These are phyloP conservation scores for Omphalotus guepiniiformis DNA, from an alignment of 768 basidiomycete genomes.

Conservation along the genomic window DNA sequence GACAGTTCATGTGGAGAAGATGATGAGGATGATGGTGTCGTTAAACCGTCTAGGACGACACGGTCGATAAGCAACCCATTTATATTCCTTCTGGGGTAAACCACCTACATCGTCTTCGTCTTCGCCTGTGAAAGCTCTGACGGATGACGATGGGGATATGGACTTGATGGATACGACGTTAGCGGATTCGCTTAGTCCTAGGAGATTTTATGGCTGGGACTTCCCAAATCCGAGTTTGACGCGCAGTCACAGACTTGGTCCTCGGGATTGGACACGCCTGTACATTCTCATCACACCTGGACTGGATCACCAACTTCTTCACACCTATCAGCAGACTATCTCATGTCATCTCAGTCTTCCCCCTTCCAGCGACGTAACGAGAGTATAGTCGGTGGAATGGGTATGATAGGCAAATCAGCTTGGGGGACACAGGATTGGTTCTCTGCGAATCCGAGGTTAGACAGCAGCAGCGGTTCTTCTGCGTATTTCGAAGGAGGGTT, in stretches of 20 bases:
- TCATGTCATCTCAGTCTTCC: constrained; percentile 45
- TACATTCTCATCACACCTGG: constrained; percentile 47
- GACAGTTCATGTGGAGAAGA: constrained; percentile 58
- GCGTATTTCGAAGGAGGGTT: constrained; percentile 34
- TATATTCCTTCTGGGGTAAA: constrained; percentile 6
- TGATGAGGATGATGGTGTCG: constrained; percentile 31
- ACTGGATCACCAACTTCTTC: constrained; percentile 65
- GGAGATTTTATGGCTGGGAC: constrained; percentile 43
- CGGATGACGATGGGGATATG: constrained; percentile 40
- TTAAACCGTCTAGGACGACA: background rate
- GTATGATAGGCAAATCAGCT: constrained; percentile 79
- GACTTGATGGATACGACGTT: constrained; percentile 31
- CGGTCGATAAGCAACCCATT: background rate
- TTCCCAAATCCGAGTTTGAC: constrained; percentile 49
- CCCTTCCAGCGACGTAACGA: constrained; percentile 44
- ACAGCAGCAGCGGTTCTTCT: constrained; percentile 44
- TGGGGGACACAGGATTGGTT: constrained; percentile 86
- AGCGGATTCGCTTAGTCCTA: constrained; percentile 30
- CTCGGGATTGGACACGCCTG: constrained; percentile 59
- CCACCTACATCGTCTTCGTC: background rate
- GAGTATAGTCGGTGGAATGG: constrained; percentile 26
- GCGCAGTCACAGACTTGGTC: constrained; percentile 51
- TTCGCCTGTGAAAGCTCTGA: constrained; percentile 22
- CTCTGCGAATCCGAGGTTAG: constrained; percentile 77
- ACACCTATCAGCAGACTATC: constrained; percentile 60